phyloP scores from a whole-genome alignment of 331 rosid species.

The Arachis monticola region DNA sequence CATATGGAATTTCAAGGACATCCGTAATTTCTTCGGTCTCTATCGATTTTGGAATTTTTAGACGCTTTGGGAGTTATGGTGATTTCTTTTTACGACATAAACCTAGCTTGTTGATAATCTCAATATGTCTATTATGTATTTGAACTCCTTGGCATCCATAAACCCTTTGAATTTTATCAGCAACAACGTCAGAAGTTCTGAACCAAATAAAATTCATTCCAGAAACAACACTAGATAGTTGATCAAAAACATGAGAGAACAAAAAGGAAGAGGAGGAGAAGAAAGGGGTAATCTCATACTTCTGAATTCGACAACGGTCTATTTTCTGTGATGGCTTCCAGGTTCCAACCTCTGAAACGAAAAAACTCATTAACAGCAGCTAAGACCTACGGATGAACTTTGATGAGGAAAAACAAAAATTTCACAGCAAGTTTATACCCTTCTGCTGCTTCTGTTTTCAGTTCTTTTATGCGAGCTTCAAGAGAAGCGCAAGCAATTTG shows the following conservation, averaged over 20 bases:
- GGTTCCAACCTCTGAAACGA: slow-evolving; percentile 71
- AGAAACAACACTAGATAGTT: slow-evolving; percentile 26
- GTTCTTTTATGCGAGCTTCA: slow-evolving; percentile 63
- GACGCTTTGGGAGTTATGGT: too few relatives aligned
- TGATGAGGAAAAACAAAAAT: slow-evolving; percentile 17
- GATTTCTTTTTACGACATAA: too few relatives aligned
- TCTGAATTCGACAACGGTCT: slow-evolving; percentile 48
- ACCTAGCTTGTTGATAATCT: too few relatives aligned
- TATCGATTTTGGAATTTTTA: too few relatives aligned
- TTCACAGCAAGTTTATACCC: slow-evolving; percentile 52
- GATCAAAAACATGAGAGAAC: slow-evolving; percentile 19
- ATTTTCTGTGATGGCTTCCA: slow-evolving; percentile 60
- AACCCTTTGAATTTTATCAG: background rate
- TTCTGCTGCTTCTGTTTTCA: slow-evolving; percentile 71
- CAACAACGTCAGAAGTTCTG: slow-evolving; percentile 9
- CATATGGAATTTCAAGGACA: background rate
- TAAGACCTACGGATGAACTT: slow-evolving; percentile 12
- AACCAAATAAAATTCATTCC: slow-evolving; percentile 19
- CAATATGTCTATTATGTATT: too few relatives aligned
- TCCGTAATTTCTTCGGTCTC: background rate
- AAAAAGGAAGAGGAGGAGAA: background rate
- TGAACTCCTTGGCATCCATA: too few relatives aligned
- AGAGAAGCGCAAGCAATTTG: slow-evolving; percentile 68
- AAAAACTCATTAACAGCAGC: slow-evolving; percentile 31
- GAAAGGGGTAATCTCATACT: slow-evolving; percentile 48